Percentiles rank a stretch among this genome's conserved stretches.
These are phyloP conservation scores for Podaxis sp. DNA, from an alignment of 768 basidiomycete genomes.

Conservation along the genomic window DNA sequence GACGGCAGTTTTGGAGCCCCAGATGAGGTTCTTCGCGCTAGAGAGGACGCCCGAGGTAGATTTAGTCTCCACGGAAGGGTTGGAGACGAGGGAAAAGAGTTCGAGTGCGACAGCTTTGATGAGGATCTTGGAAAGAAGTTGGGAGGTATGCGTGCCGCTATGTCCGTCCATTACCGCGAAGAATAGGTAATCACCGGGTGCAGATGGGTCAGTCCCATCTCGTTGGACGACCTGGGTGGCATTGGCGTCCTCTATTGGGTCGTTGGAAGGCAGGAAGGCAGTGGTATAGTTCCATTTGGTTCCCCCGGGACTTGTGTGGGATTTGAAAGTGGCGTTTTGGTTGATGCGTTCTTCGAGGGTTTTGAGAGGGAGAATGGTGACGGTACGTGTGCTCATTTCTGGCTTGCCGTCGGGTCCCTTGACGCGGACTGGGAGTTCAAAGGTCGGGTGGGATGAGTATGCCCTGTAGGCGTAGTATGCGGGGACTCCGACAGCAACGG, in stretches of 20 bases:
- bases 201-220: constrained; percentile 55
- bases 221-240: constrained; percentile 66
- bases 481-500: constrained; percentile 53
- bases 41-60: constrained; percentile 24
- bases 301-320: constrained; percentile 48
- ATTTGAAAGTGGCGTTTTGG: constrained; percentile 48
- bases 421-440: constrained; percentile 56
- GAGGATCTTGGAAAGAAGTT: constrained; percentile 77
- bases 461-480: constrained; percentile 57
- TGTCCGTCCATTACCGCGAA: constrained; percentile 94
- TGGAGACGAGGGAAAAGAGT: constrained; percentile 49
- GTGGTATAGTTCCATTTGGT: constrained; percentile 76
- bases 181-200: constrained; percentile 74
- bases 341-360: constrained; percentile 56
- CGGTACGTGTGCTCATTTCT: constrained; percentile 47
- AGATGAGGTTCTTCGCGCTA: constrained; percentile 7
- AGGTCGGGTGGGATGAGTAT: constrained; percentile 45
- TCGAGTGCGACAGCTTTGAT: constrained; percentile 83
- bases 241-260: constrained; percentile 89
- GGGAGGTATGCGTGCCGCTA: constrained; percentile 79
- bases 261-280: constrained; percentile 79
- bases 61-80: constrained; percentile 24
- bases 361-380: constrained; percentile 55
- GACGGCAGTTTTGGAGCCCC: constrained; percentile 33
- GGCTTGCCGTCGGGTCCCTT: constrained; percentile 59